Evolutionary conservation across 2,329 filamentous ascomycete species (phyloP).

Genomic region (Talaromyces piceae): DNA sequence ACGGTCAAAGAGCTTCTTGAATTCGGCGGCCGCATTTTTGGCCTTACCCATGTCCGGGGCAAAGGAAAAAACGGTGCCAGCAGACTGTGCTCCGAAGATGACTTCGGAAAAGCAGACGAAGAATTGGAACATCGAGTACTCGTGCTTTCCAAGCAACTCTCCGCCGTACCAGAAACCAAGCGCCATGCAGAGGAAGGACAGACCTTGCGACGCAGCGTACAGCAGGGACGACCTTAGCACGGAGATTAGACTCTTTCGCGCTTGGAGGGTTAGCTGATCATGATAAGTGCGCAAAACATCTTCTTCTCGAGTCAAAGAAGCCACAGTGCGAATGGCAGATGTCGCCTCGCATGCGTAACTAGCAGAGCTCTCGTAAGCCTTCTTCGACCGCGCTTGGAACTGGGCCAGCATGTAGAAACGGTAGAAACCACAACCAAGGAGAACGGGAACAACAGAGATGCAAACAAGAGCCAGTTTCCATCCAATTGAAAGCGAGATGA

Average conservation of each 20-base stretch:
- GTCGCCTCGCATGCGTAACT: conserved; percentile 89
- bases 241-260: conserved; percentile 60
- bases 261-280: conserved; percentile 57
- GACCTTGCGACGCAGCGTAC: conserved; percentile 76
- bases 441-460: conserved; percentile 66
- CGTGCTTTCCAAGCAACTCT: conserved; percentile 59
- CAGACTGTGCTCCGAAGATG: conserved; percentile 86
- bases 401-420: conserved; percentile 75
- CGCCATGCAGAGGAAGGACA: conserved; percentile 75
- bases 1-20: conserved; percentile 76
- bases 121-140: conserved; percentile 78
- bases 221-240: conserved; percentile 69
- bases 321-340: conserved; percentile 86
- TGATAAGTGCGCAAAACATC: conserved; percentile 72
- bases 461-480: conserved; percentile 90
- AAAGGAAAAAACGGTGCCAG: conserved; percentile 81
- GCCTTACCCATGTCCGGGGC: conserved; percentile 91
- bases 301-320: conserved; percentile 75
- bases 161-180: conserved; percentile 92
- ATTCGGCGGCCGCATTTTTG: conserved; percentile 68
- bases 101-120: conserved; percentile 83
- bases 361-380: conserved; percentile 70
- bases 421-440: conserved; percentile 76
- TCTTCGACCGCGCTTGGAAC: conserved; percentile 72
- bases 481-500: conserved; percentile 62